These are phyloP conservation scores for Paragyromitra xinjiangensis DNA, from an alignment of 495 filamentous ascomycete species.

Conservation along the genomic window DNA sequence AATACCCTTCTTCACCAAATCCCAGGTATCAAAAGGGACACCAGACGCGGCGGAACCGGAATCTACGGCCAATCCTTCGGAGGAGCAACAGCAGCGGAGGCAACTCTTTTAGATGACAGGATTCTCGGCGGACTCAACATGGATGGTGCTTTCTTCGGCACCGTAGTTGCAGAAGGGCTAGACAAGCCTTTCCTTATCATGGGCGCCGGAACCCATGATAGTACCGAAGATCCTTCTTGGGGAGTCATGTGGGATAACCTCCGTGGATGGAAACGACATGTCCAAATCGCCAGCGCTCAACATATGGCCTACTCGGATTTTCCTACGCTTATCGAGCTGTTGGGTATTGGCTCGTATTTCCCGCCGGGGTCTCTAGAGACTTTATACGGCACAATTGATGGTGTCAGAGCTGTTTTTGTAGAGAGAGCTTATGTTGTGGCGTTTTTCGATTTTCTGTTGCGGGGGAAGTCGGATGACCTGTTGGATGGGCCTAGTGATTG, in stretches of 20 bases:
- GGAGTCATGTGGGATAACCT: conserved; percentile 52
- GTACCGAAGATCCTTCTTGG: conserved; percentile 55
- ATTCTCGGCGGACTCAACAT: conserved; percentile 63
- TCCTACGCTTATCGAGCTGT: conserved; percentile 47
- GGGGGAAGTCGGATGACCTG: conserved; percentile 25
- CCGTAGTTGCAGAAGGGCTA: conserved; percentile 38
- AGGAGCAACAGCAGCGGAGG: conserved; percentile 63
- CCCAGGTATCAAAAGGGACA: conserved; percentile 18
- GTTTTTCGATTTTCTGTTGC: conserved; percentile 58
- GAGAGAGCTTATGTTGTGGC: conserved; percentile 56
- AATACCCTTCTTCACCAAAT: conserved; percentile 15
- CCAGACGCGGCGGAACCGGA: conserved; percentile 57
- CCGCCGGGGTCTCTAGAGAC: conserved; percentile 42
- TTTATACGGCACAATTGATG: conserved; percentile 52
- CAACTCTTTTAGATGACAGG: conserved; percentile 59
- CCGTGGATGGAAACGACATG: conserved; percentile 52
- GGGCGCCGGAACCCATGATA: conserved; percentile 48
- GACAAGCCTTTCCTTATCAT: conserved; percentile 59
- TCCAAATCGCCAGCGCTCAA: conserved; percentile 38
- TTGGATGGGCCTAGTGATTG: conserved; percentile 40
- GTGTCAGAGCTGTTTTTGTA: conserved; percentile 47
- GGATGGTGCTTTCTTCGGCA: conserved; percentile 62
- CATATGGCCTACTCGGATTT: conserved; percentile 60
- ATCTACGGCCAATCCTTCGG: conserved; percentile 67
- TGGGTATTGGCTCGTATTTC: conserved; percentile 51